Percentiles rank a stretch among this genome's conserved stretches.
Evolutionary conservation across 1,139 yeast species (phyloP).

Genomic region (Debaryomyces robertsiae): DNA sequence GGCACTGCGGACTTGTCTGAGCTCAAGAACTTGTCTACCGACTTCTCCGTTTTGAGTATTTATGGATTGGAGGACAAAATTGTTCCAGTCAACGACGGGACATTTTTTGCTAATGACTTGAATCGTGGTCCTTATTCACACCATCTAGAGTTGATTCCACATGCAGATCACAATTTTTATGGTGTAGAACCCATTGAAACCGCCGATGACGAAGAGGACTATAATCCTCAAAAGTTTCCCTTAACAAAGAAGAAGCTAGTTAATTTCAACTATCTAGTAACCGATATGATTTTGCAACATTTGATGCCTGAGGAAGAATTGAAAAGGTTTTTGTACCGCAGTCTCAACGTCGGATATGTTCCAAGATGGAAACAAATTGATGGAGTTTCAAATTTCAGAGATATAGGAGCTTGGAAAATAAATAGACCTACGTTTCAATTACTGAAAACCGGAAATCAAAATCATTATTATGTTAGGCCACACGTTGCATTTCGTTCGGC

Average conservation of each 20-base stretch:
- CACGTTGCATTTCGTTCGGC: slow-evolving; percentile 67
- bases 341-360: slow-evolving; percentile 39
- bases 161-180: slow-evolving; percentile 82
- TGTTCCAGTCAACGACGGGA: slow-evolving; percentile 67
- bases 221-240: slow-evolving; percentile 32
- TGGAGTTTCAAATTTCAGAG: slow-evolving; percentile 75
- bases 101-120: slow-evolving; percentile 57
- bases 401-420: slow-evolving; percentile 74
- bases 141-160: slow-evolving; percentile 55
- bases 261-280: slow-evolving; percentile 62
- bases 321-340: slow-evolving; percentile 48
- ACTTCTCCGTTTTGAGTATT: slow-evolving; percentile 61
- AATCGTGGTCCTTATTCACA: slow-evolving; percentile 56
- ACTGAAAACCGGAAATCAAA: slow-evolving; percentile 10
- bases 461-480: slow-evolving; percentile 50
- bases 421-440: slow-evolving; percentile 29
- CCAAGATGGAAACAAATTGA: slow-evolving; percentile 64
- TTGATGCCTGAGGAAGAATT: slow-evolving; percentile 53
- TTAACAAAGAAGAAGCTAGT: slow-evolving; percentile 39
- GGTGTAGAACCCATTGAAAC: slow-evolving; percentile 46
- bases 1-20: slow-evolving; percentile 50
- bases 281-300: slow-evolving; percentile 54
- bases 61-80: slow-evolving; percentile 72
- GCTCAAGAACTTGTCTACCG: slow-evolving; percentile 45
- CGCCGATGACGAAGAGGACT: slow-evolving; percentile 29